A percentile compares a stretch with the other conserved stretches of the same genome.
These are phyloP conservation scores for Talaromyces nanjingensis DNA, from an alignment of 495 filamentous ascomycete genomes.

Conservation along the genomic window DNA sequence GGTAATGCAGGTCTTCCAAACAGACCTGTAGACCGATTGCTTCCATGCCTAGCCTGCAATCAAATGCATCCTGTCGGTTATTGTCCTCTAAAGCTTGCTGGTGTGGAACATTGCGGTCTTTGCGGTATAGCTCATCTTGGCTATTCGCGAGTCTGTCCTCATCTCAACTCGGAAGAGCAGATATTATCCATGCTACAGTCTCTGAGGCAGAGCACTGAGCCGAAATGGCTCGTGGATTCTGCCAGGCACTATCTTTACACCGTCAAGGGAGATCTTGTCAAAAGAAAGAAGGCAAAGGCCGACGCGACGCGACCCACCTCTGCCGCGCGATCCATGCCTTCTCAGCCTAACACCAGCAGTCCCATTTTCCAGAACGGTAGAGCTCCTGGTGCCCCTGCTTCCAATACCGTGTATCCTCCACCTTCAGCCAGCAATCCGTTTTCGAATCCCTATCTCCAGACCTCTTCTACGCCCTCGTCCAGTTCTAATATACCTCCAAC, in stretches of 20 bases:
- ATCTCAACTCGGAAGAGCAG: conserved; percentile 50
- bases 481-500: background rate
- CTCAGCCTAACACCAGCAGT: background rate
- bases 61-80: conserved; percentile 44
- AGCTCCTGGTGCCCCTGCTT: background rate
- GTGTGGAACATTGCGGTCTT: conserved; percentile 55
- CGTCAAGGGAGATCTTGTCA: conserved; percentile 45
- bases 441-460: background rate
- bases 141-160: conserved; percentile 47
- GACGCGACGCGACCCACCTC: conserved; percentile 1
- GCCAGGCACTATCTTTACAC: conserved; percentile 52
- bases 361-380: background rate
- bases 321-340: background rate
- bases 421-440: background rate
- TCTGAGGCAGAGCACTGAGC: conserved; percentile 50
- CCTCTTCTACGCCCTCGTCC: background rate
- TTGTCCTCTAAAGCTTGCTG: conserved; percentile 55
- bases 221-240: conserved; percentile 36
- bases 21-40: conserved; percentile 11
- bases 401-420: background rate
- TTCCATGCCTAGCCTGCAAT: conserved; percentile 49
- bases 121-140: conserved; percentile 65
- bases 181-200: conserved; percentile 53
- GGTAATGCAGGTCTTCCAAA: conserved; percentile 24
- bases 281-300: conserved; percentile 23